phyloP scores from a whole-genome alignment of 1,284 basidiomycete species.

The Ustilago sp. region DNA sequence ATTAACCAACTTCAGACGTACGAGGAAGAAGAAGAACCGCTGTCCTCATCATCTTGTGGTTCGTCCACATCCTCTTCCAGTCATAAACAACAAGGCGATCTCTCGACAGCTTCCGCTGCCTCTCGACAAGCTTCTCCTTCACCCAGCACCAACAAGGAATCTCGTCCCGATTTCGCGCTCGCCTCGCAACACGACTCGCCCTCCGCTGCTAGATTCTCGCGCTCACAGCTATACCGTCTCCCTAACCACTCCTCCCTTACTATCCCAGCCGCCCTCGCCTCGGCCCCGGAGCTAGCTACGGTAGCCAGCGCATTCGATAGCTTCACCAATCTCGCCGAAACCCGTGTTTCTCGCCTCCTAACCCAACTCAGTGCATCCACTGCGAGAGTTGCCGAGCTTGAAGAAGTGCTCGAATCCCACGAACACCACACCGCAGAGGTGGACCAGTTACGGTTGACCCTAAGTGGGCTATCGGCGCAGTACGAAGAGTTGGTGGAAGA shows the following conservation, averaged over 20 bases:
- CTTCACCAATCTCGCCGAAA: constrained; percentile 15
- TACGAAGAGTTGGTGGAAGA: constrained; percentile 29
- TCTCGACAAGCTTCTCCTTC: neutral
- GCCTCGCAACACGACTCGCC: constrained; percentile 21
- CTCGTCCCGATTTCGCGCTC: neutral
- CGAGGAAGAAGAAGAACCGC: constrained; percentile 11
- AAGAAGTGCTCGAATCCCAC: constrained; percentile 15
- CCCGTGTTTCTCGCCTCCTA: constrained; percentile 20
- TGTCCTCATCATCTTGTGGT: constrained; percentile 1
- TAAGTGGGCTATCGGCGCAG: constrained; percentile 17
- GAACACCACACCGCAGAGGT: constrained; percentile 14
- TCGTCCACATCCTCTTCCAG: constrained; percentile 21
- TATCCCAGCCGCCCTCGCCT: neutral
- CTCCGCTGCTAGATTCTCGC: constrained; percentile 29
- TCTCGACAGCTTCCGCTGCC: constrained; percentile 16
- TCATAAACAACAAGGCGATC: constrained; percentile 27
- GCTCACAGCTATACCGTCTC: constrained; percentile 19
- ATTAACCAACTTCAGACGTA: neutral
- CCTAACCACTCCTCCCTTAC: neutral
- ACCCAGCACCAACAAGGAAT: neutral
- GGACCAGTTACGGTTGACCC: constrained; percentile 11
- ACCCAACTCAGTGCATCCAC: constrained; percentile 28
- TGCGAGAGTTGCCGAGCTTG: constrained; percentile 19
- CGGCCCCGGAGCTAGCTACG: constrained; percentile 2
- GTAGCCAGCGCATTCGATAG: constrained; percentile 26